Base-by-base conservation (phyloP, 306 rosid species). In the Luffa acutangula region DNA sequence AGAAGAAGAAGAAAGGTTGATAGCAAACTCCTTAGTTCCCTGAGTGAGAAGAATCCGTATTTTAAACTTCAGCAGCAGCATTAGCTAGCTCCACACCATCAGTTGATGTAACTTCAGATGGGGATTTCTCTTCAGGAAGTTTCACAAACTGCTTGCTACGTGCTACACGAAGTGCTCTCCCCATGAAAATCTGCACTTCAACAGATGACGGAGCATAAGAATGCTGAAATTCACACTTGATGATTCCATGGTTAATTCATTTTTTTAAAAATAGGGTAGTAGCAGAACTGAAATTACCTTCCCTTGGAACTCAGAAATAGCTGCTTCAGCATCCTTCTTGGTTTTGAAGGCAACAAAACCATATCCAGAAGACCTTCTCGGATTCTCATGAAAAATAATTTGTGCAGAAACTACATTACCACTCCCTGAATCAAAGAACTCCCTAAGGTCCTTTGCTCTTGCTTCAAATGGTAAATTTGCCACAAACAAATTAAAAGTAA, bases 301-400 rank as follows among this genome's bases (percentile, higher is more conserved):
- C 76, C 91, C 94, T 75, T 92, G 87, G 81, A 87, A 87, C 78
- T 82, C 88, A 42, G 89, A 4, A 84, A 96, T 90, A 65, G 98
- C 96, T 57, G 85, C 91, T 12, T 88, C 89, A 9, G 98, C 99
- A 78, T 90, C 88, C 88, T 88, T 89, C 89, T 90, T 93, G 76
- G 92, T 67, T 81, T 88, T 93, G 91, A 85, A 96, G 81, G 91
- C 82, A 73, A 96, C 97, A 87, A 96, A 93, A 81, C 97, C 99
- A 90, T 91, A 93, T 41, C 98, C 98, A 52, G 93, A 64, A 9
- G 98, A 84, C 84, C 66, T 91, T 83, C 92, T 88, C 0, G 96
- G 99, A 88, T 87, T 89, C 36, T 87, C 93, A 71, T 82, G 80
- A 82, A 83, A 91, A 63, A 93, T 84, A 60, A 91, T 81, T 74